Evolutionary conservation across 2,329 filamentous ascomycete genomes (phyloP).

Genomic region (Westerdykella ornata): DNA sequence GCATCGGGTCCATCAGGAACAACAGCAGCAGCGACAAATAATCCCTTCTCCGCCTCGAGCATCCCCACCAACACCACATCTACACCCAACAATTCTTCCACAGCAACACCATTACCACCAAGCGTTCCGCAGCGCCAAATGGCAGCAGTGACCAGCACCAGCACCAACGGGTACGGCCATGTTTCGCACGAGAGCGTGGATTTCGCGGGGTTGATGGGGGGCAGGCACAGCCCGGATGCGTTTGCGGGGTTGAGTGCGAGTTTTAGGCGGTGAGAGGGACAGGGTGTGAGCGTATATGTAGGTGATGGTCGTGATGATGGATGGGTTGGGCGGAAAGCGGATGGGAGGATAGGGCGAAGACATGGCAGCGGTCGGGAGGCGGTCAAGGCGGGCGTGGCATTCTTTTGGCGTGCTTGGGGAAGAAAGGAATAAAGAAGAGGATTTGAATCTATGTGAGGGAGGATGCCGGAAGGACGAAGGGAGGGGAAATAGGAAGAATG

Average conservation of each 20-base stretch:
- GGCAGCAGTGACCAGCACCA: too few species aligned
- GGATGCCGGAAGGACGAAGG: neutral
- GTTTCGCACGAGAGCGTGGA: constrained; percentile 65
- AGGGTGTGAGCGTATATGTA: too few species aligned
- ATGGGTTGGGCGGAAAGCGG: neutral
- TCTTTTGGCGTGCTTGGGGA: too few species aligned
- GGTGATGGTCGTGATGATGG: neutral
- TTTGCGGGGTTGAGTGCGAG: constrained; percentile 67
- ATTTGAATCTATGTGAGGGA: constrained; percentile 1
- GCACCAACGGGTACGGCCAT: constrained; percentile 32
- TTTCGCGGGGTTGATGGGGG: constrained; percentile 55
- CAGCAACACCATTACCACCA: constrained; percentile 10
- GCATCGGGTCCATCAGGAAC: too few species aligned
- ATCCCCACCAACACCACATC: neutral
- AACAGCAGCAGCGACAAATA: constrained; percentile 43
- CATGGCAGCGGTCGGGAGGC: constrained; percentile 8
- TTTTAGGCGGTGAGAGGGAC: constrained; percentile 25
- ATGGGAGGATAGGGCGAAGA: neutral
- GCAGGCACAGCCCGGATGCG: constrained; percentile 71
- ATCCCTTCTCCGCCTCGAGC: constrained; percentile 46
- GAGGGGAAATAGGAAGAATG: neutral
- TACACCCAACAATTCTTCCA: constrained; percentile 5
- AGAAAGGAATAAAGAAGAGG: too few species aligned
- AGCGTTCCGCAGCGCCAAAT: constrained; percentile 4
- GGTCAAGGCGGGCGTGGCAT: too few species aligned